phyloP scores from a whole-genome alignment of 106 monocot genomes.

The Acorus gramineus region DNA sequence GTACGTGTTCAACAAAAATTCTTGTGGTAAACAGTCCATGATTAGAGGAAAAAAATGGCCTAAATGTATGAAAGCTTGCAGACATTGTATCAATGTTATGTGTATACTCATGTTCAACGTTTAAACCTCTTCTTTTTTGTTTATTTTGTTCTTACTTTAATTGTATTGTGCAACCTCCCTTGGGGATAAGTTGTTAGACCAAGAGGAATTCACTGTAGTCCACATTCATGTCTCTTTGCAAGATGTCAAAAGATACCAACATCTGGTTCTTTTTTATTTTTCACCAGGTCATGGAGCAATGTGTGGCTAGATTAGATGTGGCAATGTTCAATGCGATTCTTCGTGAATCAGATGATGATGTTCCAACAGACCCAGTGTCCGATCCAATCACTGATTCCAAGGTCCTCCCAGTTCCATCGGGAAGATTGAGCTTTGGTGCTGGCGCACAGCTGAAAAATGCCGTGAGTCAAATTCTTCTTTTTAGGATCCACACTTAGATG shows the following conservation, averaged over 20 bases:
- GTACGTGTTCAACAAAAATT: too few species aligned
- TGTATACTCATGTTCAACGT: too few species aligned
- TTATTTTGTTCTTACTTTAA: too few species aligned
- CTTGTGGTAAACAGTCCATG: too few species aligned
- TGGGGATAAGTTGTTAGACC: too few species aligned
- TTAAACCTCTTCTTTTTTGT: too few species aligned
- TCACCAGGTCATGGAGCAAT: slow-evolving; percentile 92
- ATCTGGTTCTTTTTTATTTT: slow-evolving; percentile 10
- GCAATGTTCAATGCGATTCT: slow-evolving; percentile 94
- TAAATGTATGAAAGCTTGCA: too few species aligned
- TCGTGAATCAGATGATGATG: slow-evolving; percentile 76
- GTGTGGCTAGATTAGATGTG: slow-evolving; percentile 82
- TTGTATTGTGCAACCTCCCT: too few species aligned
- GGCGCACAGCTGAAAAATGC: slow-evolving; percentile 92
- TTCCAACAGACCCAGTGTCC: slow-evolving; percentile 80
- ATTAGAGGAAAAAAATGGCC: too few species aligned
- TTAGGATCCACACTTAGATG: background rate
- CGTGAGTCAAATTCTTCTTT: slow-evolving; percentile 32
- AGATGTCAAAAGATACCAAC: background rate
- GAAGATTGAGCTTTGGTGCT: slow-evolving; percentile 73
- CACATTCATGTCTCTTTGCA: background rate
- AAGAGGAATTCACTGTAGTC: too few species aligned
- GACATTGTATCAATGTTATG: too few species aligned
- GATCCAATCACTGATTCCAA: slow-evolving; percentile 77
- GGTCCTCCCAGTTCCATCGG: slow-evolving; percentile 70